phyloP scores from a whole-genome alignment of 2,329 filamentous ascomycete genomes.

The Diplodia scrobiculata region DNA sequence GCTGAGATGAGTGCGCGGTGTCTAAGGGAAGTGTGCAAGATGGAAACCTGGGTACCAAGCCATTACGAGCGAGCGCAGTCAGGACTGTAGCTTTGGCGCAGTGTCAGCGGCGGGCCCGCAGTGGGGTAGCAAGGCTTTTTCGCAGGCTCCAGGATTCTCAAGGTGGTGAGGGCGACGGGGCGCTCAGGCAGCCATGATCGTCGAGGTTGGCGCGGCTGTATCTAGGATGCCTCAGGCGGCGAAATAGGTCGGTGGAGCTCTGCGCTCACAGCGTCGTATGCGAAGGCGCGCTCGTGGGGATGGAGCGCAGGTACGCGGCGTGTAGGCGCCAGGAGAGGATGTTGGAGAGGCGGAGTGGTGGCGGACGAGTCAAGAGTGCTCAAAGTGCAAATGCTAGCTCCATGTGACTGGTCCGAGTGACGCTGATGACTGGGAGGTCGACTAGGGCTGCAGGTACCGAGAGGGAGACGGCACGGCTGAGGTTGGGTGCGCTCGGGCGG shows the following conservation, averaged over 20 bases:
- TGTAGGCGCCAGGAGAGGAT: slow-evolving; percentile 3
- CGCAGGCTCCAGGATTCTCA: slow-evolving; percentile 25
- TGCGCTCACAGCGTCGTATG: neutral
- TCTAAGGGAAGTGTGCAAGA: slow-evolving; percentile 24
- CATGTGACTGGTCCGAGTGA: slow-evolving; percentile 30
- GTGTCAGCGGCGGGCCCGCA: slow-evolving; percentile 7
- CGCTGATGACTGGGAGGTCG: slow-evolving; percentile 23
- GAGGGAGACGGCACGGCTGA: neutral
- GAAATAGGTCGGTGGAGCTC: slow-evolving; percentile 19
- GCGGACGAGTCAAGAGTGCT: slow-evolving; percentile 14
- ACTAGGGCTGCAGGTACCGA: slow-evolving; percentile 8
- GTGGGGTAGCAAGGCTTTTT: slow-evolving; percentile 23
- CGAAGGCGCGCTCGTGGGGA: neutral
- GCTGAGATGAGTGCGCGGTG: slow-evolving; percentile 5
- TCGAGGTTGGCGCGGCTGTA: slow-evolving; percentile 11
- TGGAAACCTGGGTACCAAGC: slow-evolving; percentile 24
- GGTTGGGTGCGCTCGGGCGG: neutral
- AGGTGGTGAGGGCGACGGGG: slow-evolving; percentile 6
- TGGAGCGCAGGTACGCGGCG: slow-evolving; percentile 24
- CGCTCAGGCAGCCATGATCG: slow-evolving; percentile 29
- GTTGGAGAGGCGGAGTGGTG: slow-evolving; percentile 3
- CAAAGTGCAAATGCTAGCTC: slow-evolving; percentile 27
- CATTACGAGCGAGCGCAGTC: slow-evolving; percentile 23
- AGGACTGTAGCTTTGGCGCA: neutral
- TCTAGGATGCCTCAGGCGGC: slow-evolving; percentile 25